A percentile compares a stretch with the other conserved stretches of the same genome.
phyloP scores from a whole-genome alignment of 257 asterid genomes.

The Leptodermis oblonga region DNA sequence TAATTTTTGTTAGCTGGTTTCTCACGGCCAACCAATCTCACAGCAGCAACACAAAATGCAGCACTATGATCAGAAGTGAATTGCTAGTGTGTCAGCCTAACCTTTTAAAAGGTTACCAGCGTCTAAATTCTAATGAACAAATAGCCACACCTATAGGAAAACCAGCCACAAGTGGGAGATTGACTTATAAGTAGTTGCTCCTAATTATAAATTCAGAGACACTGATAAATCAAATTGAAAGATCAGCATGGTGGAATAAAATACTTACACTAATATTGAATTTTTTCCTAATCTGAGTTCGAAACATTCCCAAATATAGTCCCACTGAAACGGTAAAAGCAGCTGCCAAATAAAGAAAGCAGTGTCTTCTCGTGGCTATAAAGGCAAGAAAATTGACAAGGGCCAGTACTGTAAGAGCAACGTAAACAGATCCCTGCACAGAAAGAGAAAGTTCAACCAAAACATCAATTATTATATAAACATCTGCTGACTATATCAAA shows the following conservation, averaged over 20 bases:
- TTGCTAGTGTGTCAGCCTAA: not conserved
- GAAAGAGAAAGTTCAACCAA: constrained; percentile 12
- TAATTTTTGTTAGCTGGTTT: not conserved
- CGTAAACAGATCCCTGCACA: constrained; percentile 66
- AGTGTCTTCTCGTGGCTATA: constrained; percentile 43
- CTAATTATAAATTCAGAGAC: not conserved
- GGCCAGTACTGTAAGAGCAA: constrained; percentile 42
- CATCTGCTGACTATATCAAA: not conserved
- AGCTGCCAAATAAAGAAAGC: constrained; percentile 62
- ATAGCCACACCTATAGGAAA: not conserved
- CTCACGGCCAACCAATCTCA: not conserved
- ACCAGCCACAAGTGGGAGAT: not conserved
- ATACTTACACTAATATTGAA: constrained; percentile 74
- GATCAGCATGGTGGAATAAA: constrained; percentile 1
- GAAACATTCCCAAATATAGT: constrained; percentile 63
- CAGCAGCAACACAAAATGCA: not conserved
- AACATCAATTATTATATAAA: not conserved
- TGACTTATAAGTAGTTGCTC: not conserved
- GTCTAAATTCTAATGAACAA: not conserved
- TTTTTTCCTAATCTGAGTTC: constrained; percentile 66
- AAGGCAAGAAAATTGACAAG: constrained; percentile 53
- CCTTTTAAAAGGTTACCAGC: not conserved
- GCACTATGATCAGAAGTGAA: not conserved
- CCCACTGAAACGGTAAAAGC: constrained; percentile 46
- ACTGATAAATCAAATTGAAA: not conserved